A percentile compares a stretch with the other conserved stretches of the same genome.
phyloP scores from a whole-genome alignment of 2,329 filamentous ascomycete genomes.

The Dothistroma pini region DNA sequence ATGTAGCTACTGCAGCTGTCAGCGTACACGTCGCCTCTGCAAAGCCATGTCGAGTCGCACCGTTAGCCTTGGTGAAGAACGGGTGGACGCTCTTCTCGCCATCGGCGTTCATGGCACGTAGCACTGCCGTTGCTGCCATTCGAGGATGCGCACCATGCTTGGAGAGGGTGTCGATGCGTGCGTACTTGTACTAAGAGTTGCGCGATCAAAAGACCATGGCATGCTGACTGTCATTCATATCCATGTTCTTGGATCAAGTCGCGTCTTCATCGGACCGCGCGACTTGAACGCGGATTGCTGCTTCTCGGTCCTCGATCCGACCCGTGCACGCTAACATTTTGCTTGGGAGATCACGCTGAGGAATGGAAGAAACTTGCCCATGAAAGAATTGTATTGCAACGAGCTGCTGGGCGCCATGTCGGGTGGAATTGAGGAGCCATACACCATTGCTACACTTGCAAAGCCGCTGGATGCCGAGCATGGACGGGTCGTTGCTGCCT shows the following conservation, averaged over 20 bases:
- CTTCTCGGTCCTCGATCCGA: neutral
- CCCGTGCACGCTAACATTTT: neutral
- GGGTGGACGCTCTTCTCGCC: slow-evolving; percentile 28
- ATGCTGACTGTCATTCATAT: neutral
- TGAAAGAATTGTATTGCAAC: neutral
- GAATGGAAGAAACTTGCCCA: neutral
- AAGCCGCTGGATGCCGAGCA: slow-evolving; percentile 40
- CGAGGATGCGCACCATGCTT: slow-evolving; percentile 4
- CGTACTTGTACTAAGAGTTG: too few species aligned
- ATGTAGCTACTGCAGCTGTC: neutral
- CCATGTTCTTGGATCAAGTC: neutral
- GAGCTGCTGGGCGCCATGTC: slow-evolving; percentile 16
- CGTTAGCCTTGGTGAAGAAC: slow-evolving; percentile 25
- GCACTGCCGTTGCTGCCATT: slow-evolving; percentile 24
- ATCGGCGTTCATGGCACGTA: slow-evolving; percentile 27
- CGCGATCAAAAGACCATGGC: neutral
- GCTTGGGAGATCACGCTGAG: neutral
- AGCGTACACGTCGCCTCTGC: neutral
- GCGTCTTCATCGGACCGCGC: slow-evolving; percentile 2
- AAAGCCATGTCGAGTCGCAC: neutral
- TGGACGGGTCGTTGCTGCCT: slow-evolving; percentile 41
- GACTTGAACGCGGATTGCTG: neutral
- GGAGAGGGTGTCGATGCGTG: neutral
- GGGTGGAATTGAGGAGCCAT: slow-evolving; percentile 33
- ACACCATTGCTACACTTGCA: slow-evolving; percentile 44